Conservation (phyloP, 495 filamentous ascomycete genomes). For the Talaromyces trachyspermus region DNA sequence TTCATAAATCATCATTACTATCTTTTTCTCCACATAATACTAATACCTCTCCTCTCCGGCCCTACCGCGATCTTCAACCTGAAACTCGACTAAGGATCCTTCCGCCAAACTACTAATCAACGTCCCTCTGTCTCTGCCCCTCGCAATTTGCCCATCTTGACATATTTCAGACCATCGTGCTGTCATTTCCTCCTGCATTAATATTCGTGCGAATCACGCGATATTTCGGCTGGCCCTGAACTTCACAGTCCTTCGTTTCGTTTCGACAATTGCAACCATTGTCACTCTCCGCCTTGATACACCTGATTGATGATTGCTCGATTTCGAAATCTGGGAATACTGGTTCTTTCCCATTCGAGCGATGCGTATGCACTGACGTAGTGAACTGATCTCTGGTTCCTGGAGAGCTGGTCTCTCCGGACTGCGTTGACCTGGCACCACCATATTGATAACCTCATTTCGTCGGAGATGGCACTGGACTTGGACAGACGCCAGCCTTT, state of each 20-base stretch:
- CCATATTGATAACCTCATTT: background rate
- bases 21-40: background rate
- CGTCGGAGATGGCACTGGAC: conserved; percentile 5
- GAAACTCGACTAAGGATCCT: conserved; percentile 6
- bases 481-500: background rate
- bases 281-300: too few relatives aligned
- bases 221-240: too few relatives aligned
- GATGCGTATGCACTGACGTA: conserved; percentile 7
- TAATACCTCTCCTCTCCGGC: background rate
- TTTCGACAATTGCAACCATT: too few relatives aligned
- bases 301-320: too few relatives aligned
- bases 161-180: background rate
- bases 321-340: too few relatives aligned
- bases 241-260: too few relatives aligned
- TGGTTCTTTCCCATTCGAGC: background rate
- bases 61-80: conserved; percentile 5
- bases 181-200: background rate
- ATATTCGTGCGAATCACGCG: too few relatives aligned
- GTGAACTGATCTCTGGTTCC: conserved; percentile 5
- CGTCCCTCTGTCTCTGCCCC: background rate
- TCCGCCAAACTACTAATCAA: conserved; percentile 2
- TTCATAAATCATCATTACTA: too few relatives aligned
- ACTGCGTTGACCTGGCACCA: conserved; percentile 2
- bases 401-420: conserved; percentile 12
- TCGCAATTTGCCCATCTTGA: background rate